Base-by-base conservation (phyloP, 176 grass and related monocot genomes). In the Puccinellia tenuiflora region DNA sequence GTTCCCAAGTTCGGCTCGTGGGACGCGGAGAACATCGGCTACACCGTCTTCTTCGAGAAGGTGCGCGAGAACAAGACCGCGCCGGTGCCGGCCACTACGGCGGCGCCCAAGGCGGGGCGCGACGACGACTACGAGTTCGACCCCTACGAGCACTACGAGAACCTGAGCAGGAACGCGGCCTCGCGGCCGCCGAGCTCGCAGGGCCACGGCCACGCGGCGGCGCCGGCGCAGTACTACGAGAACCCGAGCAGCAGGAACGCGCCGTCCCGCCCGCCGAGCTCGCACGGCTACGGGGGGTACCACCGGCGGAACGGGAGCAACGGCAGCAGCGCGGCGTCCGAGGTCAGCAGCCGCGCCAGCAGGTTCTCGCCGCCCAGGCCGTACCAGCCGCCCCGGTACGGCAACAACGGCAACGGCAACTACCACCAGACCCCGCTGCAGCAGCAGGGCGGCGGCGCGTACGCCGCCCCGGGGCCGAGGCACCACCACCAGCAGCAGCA, bases 21-120 rank as follows among this genome's bases (percentile, higher is more conserved):
- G 92, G 92, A 94, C 73, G 87, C 87, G 66, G 87, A 94, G 66
- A 92, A 94, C 85, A 59, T 91, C 75, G 92, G 92, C 40, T 94
- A 94, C 87, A 94, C 92, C 31, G 85, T 90, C 89, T 94, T 87
- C 86, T 94, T 94, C 56, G 92, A 94, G 29, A 92, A 92, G 54
- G 92, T 94, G 39, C 86, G 90, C 66, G 87, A 89, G 39, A 88
- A 92, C 83, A 94, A 92, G 85, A 42, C 28, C 20, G 25, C 89
- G 0, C 65, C 84, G 2, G 76, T 74, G 21, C 52, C 76, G 3
- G 37, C 77, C 38, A n/a, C n/a, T n/a, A 20, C n/a, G 39, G 4
- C 33, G 2, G 24, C 45, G 47, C 62, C 76, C 47, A 42, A 77
- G n/a, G 13, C 45, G 14, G 15, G 6, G 9, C 5, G 14, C 45